phyloP scores from a whole-genome alignment of 2,329 filamentous ascomycete species.

The Aspergillus vadensis region DNA sequence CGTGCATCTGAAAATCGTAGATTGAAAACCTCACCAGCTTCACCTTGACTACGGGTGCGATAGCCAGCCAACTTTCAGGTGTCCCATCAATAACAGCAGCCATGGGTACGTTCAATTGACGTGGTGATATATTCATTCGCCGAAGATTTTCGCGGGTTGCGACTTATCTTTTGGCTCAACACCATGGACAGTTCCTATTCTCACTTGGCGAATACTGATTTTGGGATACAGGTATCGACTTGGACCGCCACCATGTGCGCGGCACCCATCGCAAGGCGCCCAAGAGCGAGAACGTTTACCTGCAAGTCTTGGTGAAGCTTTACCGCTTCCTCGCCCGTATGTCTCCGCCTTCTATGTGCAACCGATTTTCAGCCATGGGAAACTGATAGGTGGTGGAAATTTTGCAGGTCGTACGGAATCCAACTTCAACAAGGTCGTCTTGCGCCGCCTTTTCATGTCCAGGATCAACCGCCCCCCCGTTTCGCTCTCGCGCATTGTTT shows the following conservation, averaged over 20 bases:
- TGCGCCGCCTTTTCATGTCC: conserved; percentile 97
- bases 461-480: conserved; percentile 97
- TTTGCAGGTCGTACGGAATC: conserved; percentile 84
- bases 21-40: conserved; percentile 40
- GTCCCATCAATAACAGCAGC: conserved; percentile 45
- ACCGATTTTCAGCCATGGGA: neutral
- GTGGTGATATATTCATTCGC: neutral
- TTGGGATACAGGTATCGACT: conserved; percentile 52
- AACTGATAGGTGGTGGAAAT: conserved; percentile 23
- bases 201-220: conserved; percentile 18
- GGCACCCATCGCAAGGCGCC: conserved; percentile 83
- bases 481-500: conserved; percentile 85
- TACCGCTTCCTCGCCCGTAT: conserved; percentile 95
- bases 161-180: neutral
- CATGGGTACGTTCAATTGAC: conserved; percentile 43
- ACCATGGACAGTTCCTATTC: conserved; percentile 1
- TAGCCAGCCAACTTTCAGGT: conserved; percentile 44
- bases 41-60: conserved; percentile 43
- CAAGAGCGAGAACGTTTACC: conserved; percentile 98
- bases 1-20: conserved; percentile 43
- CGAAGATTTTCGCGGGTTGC: neutral
- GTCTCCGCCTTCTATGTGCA: conserved; percentile 7
- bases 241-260: conserved; percentile 65
- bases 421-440: conserved; percentile 97
- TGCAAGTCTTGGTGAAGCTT: conserved; percentile 96